phyloP scores from a whole-genome alignment of 371 early-diverging fungal genomes.

The Zychaea mexicana region DNA sequence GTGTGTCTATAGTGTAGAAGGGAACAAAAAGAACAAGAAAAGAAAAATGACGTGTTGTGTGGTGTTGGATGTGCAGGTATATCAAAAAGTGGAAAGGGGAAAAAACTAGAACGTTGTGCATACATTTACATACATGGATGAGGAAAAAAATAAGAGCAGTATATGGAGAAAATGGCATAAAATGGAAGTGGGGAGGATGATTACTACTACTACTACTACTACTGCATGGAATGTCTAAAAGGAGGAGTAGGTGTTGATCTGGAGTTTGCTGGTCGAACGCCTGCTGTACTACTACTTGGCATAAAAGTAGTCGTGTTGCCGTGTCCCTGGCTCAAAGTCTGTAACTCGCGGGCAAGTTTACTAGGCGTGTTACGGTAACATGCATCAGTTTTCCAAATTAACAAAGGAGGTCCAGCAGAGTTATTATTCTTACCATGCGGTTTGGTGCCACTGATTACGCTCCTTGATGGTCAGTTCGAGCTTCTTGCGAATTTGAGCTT shows the following conservation, averaged over 20 bases:
- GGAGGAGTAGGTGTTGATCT: constrained; percentile 8
- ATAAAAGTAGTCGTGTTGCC: too few relatives aligned
- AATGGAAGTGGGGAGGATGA: too few relatives aligned
- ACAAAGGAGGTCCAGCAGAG: not conserved
- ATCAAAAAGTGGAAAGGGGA: too few relatives aligned
- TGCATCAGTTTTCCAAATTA: not conserved
- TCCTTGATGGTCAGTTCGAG: constrained; percentile 32
- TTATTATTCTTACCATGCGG: constrained; percentile 28
- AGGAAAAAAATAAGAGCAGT: too few relatives aligned
- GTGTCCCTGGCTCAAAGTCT: constrained; percentile 8
- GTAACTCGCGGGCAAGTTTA: constrained; percentile 21
- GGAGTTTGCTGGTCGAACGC: not conserved
- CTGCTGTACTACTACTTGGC: not conserved
- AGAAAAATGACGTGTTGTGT: too few relatives aligned
- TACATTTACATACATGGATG: too few relatives aligned
- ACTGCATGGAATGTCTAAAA: not conserved
- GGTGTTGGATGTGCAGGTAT: too few relatives aligned
- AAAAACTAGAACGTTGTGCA: too few relatives aligned
- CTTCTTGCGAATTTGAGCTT: constrained; percentile 27
- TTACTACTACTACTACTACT: too few relatives aligned
- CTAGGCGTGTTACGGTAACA: constrained; percentile 2
- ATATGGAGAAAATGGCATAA: too few relatives aligned
- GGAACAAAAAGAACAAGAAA: too few relatives aligned
- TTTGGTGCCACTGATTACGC: constrained; percentile 43
- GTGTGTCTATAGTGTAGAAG: too few relatives aligned